A percentile compares a stretch with the other conserved stretches of the same genome.
These are phyloP conservation scores for Phytophthora citricola DNA, from an alignment of 352 stramenopile species.

Conservation along the genomic window DNA sequence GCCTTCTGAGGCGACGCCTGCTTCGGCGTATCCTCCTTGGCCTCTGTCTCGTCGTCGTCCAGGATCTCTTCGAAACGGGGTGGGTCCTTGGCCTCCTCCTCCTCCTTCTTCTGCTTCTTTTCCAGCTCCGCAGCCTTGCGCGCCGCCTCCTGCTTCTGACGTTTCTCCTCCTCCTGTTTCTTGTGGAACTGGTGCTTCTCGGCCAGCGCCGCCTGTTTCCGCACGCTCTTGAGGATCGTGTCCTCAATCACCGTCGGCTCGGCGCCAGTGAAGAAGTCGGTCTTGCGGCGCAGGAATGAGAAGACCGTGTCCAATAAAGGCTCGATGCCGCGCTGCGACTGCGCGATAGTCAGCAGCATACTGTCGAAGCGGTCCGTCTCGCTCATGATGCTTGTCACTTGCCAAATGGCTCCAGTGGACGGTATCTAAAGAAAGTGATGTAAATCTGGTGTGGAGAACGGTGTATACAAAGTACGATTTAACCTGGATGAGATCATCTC, in stretches of 20 bases:
- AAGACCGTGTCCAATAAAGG: constrained; percentile 98
- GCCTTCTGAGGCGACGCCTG: constrained; percentile 21
- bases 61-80: constrained; percentile 85
- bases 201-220: constrained; percentile 91
- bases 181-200: constrained; percentile 82
- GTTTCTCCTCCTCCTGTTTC: constrained; percentile 86
- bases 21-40: constrained; percentile 33
- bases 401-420: not conserved
- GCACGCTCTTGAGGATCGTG: constrained; percentile 89
- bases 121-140: constrained; percentile 51
- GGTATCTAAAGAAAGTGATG: constrained; percentile 20
- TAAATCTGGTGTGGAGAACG: constrained; percentile 3
- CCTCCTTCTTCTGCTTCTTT: constrained; percentile 61
- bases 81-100: constrained; percentile 38
- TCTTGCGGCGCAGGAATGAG: constrained; percentile 98
- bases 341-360: constrained; percentile 97
- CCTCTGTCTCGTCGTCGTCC: constrained; percentile 55
- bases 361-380: constrained; percentile 92
- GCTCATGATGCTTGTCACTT: constrained; percentile 60
- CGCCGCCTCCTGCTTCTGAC: constrained; percentile 61
- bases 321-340: constrained; percentile 97
- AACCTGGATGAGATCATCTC: not conserved
- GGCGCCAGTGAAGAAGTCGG: constrained; percentile 98
- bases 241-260: constrained; percentile 75
- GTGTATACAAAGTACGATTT: not conserved